Evolutionary conservation across 768 basidiomycete genomes (phyloP), one percentile per base, ranked within the genome.

Genomic region (Leccinum pellstonianum): DNA sequence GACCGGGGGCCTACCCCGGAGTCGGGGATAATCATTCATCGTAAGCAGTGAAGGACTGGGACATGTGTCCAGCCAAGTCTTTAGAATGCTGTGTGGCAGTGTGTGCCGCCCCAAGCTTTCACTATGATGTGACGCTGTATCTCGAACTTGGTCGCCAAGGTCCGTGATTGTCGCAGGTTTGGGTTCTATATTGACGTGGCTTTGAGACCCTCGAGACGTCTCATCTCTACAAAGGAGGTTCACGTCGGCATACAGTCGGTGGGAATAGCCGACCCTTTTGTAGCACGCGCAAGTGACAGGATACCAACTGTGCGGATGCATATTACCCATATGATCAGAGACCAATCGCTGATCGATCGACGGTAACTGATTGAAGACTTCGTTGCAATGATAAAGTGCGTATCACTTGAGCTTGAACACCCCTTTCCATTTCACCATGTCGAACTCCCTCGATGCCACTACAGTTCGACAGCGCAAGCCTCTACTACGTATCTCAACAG

Each of bases 401-500:
- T 35, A 46, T 54, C 7, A 8, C 7, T 19, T 50, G 53, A n/a
- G 17, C 19, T 25, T 50, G 5, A 19, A 37, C 21, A 21, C 47
- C 41, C 47, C 35, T 11, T 33, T 52, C 17, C 46, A 56, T 17
- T n/a, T 10, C 8, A 60, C 41, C 8, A 71, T 69, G 67, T 48
- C 51, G 33, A 38, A 49, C 37, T 43, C 56, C 52, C 51, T 52
- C 41, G 33, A 25, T 37, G 19, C 23, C 21, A 43, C 35, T 25
- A 56, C 55, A 17, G 47, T 15, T 15, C 57, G 54, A 25, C 57
- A 57, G 51, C 72, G 65, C 52, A 58, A 60, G 31, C 57, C 62
- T 27, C 31, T 33, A 31, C 68, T 69, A 4, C 68, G 66, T 19
- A 71, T 76, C 47, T 66, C 66, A 19, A 78, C 77, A 51, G 73